Evolutionary conservation across 2,329 filamentous ascomycete genomes (phyloP).

Genomic region (Tolypocladium guangdongense): DNA sequence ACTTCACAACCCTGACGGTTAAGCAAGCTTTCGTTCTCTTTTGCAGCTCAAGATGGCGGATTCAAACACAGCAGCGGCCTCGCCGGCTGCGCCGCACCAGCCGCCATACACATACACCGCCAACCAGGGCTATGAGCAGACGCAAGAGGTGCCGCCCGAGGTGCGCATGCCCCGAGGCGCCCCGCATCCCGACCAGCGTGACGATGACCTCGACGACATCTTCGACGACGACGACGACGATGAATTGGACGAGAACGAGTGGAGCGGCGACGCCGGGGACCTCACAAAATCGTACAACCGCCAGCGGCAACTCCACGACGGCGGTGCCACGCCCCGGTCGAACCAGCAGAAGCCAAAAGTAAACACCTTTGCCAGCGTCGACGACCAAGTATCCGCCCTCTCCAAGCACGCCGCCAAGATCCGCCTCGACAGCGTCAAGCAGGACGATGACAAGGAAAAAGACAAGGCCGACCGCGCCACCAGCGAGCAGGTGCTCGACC

Average conservation of each 20-base stretch:
- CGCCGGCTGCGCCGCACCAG: slow-evolving; percentile 31
- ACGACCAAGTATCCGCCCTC: slow-evolving; percentile 80
- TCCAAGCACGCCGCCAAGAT: slow-evolving; percentile 80
- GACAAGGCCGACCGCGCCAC: slow-evolving; percentile 92
- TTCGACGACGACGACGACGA: slow-evolving; percentile 24
- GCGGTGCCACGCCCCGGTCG: slow-evolving; percentile 50
- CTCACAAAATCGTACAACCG: slow-evolving; percentile 84
- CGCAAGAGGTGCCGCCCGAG: slow-evolving; percentile 21
- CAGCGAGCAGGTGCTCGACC: slow-evolving; percentile 88
- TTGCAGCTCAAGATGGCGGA: neutral
- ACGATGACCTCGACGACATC: slow-evolving; percentile 14
- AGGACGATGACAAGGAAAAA: slow-evolving; percentile 44
- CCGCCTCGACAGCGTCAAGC: slow-evolving; percentile 57
- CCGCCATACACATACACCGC: slow-evolving; percentile 33
- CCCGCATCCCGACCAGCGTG: slow-evolving; percentile 9
- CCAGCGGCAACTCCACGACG: slow-evolving; percentile 54
- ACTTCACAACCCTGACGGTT: neutral
- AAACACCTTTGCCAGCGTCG: slow-evolving; percentile 69
- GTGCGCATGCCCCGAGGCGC: slow-evolving; percentile 17
- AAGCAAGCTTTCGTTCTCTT: neutral
- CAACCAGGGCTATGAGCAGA: slow-evolving; percentile 31
- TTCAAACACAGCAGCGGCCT: slow-evolving; percentile 8
- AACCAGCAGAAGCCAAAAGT: slow-evolving; percentile 71
- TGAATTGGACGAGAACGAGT: slow-evolving; percentile 42
- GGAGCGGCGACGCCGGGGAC: slow-evolving; percentile 50